Base-by-base conservation (phyloP, 1,139 yeast species). In the Chernovozyma aurita region DNA sequence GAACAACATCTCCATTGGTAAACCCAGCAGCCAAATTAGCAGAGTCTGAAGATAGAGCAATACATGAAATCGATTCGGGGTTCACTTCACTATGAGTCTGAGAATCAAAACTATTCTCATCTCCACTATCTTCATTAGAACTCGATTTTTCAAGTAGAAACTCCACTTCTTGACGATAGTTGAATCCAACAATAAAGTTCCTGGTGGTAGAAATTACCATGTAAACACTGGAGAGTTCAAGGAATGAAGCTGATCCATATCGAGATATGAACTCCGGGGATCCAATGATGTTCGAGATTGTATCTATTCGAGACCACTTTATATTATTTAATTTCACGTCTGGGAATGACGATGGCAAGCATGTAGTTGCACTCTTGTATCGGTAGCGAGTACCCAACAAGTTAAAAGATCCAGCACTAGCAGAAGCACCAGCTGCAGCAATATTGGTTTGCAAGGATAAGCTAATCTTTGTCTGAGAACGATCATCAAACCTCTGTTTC, bases 121-220 rank as follows among this genome's bases (percentile, higher is more conserved):
- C n/a, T 9, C 43, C 42, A 12, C 15, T 28, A 9, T 30, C 39
- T n/a, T 37, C 43, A 6, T 49, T 44, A 27, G 57, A 45, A 1
- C 65, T 69, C 31, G 22, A 20, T 9, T 9, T 20, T 20, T 20
- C 22, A 16, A 79, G 50, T 1, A 67, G 60, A 38, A 57, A 61
- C 22, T 64, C 61, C 12, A 78, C 54, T 27, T 55, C 61, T 54
- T 85, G 95, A 33, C 70, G 71, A 46, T 80, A 83, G 49, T 78
- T 82, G 53, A 82, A 85, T 2, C 80, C 63, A 14, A 83, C 54
- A 0, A 84, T 65, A 32, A 55, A 60, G 1, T 90, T 90, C 33
- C 66, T 66, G 1, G 69, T 49, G 0, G 94, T 85, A 2, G 87
- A 94, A 11, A 85, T 50, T 0, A 76, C 76, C 2, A 86, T 65